Evolutionary conservation across 2,329 filamentous ascomycete genomes (phyloP).

Genomic region (Epichloe brachyelytri): DNA sequence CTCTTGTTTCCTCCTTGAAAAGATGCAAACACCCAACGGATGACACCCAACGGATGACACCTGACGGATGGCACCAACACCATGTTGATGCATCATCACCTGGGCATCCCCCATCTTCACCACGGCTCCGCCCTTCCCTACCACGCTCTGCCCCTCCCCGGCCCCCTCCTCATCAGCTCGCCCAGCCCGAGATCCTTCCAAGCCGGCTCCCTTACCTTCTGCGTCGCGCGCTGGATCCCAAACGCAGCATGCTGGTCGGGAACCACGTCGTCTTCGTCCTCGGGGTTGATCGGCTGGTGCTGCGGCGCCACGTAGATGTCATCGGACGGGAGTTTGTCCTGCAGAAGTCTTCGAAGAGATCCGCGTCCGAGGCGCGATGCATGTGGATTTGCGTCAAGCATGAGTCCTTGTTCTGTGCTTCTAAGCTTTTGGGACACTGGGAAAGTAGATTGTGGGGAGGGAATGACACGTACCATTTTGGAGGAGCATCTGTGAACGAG

Average conservation of each 20-base stretch:
- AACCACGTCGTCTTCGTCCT: conserved; percentile 80
- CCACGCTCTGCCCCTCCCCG: conserved; percentile 15
- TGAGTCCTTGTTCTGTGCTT: conserved; percentile 55
- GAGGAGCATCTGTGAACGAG: background rate
- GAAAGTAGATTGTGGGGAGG: background rate
- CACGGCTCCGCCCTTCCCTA: conserved; percentile 6
- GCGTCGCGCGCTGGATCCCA: conserved; percentile 70
- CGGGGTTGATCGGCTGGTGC: conserved; percentile 71
- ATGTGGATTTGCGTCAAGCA: conserved; percentile 66
- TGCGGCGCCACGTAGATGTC: conserved; percentile 72
- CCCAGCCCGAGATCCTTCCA: conserved; percentile 72
- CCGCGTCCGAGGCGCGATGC: conserved; percentile 56
- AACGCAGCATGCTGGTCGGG: conserved; percentile 82
- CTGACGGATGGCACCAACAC: no score
- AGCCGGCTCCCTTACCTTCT: conserved; percentile 54
- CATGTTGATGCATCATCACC: background rate
- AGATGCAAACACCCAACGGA: no score
- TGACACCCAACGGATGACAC: no score
- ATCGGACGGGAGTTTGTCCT: conserved; percentile 58
- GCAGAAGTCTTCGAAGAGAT: conserved; percentile 68
- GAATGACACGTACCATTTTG: background rate
- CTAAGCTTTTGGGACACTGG: no score
- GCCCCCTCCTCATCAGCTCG: conserved; percentile 54
- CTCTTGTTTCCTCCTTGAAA: no score
- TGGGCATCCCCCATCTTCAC: background rate